phyloP scores from a whole-genome alignment of 2,329 filamentous ascomycete species.

The Colletotrichum simmondsii region DNA sequence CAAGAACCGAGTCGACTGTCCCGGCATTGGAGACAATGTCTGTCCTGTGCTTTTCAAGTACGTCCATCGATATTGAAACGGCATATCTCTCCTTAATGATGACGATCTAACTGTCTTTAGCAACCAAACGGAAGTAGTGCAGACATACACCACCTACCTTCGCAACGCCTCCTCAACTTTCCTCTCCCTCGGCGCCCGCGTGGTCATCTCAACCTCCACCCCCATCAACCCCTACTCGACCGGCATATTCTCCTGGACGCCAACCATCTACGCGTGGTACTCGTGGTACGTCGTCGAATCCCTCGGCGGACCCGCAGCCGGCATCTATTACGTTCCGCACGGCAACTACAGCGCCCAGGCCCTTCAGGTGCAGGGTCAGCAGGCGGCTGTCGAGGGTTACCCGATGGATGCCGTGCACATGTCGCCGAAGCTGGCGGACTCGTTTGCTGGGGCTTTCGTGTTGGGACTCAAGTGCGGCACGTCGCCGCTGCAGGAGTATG shows the following conservation, averaged over 20 bases:
- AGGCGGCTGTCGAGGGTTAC: constrained; percentile 63
- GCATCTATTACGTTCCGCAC: constrained; percentile 69
- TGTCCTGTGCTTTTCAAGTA: constrained; percentile 60
- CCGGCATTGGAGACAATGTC: constrained; percentile 63
- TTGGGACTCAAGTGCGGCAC: constrained; percentile 40
- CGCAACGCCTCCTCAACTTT: constrained; percentile 65
- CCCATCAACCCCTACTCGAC: constrained; percentile 69
- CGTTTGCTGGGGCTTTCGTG: constrained; percentile 66
- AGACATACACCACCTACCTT: constrained; percentile 71
- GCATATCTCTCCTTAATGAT: no score
- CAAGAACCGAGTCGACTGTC: constrained; percentile 71
- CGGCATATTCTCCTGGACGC: constrained; percentile 59
- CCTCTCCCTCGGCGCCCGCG: constrained; percentile 67
- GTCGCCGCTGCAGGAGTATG: constrained; percentile 19
- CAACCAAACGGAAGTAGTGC: constrained; percentile 58
- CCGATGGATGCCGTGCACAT: constrained; percentile 74
- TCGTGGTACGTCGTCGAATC: constrained; percentile 38
- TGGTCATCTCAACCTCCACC: constrained; percentile 68
- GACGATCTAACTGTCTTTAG: background rate
- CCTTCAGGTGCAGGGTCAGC: constrained; percentile 59
- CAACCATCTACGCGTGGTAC: constrained; percentile 68
- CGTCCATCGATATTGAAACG: rapidly evolving
- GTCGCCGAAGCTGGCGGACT: constrained; percentile 62
- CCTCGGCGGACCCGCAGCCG: constrained; percentile 45
- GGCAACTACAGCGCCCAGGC: constrained; percentile 65